Evolutionary conservation across 2,329 filamentous ascomycete genomes (phyloP).

Genomic region (Penicillium sp.): DNA sequence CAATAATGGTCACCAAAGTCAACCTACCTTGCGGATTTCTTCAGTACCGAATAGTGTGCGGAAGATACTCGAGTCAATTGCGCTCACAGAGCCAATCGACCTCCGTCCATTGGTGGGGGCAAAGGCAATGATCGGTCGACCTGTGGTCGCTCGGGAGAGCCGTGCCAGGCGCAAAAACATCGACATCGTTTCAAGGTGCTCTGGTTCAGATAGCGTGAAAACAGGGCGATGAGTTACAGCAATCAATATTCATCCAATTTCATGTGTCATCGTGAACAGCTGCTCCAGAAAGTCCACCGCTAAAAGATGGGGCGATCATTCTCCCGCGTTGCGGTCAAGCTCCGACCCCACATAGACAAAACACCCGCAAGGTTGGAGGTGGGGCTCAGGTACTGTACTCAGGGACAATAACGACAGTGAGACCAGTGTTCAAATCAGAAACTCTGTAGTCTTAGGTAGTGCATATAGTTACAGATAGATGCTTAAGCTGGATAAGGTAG

Average conservation of each 20-base stretch:
- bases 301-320: neutral
- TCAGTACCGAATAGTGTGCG: slow-evolving; percentile 59
- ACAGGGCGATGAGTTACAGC: neutral
- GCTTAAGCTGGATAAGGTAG: too few relatives aligned
- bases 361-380: neutral
- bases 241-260: neutral
- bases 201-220: neutral
- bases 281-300: neutral
- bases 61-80: slow-evolving; percentile 59
- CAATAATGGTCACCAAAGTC: neutral
- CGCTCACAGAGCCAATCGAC: slow-evolving; percentile 57
- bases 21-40: slow-evolving; percentile 50
- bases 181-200: slow-evolving; percentile 18
- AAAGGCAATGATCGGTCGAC: slow-evolving; percentile 9
- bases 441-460: too few relatives aligned
- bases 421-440: neutral
- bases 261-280: neutral
- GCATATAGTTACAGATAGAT: too few relatives aligned
- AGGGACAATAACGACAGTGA: neutral
- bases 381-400: neutral
- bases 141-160: slow-evolving; percentile 12
- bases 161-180: slow-evolving; percentile 25
- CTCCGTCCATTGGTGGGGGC: slow-evolving; percentile 65
- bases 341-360: neutral
- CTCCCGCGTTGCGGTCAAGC: neutral